Base-by-base conservation (phyloP, 805 yeast species). In the Wickerhamomyces ciferrii region DNA sequence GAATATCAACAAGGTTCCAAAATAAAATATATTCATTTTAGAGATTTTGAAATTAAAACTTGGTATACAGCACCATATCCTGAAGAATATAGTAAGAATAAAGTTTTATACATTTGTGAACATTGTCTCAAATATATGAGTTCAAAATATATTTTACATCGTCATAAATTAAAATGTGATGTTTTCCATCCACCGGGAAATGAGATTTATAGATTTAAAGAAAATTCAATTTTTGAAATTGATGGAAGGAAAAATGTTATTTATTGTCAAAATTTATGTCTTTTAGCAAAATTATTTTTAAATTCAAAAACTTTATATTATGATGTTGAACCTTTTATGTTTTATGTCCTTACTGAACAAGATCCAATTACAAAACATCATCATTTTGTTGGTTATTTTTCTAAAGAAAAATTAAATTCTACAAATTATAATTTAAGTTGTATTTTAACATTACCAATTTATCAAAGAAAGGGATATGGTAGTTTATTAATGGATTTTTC, bases 1-100 rank as follows among this genome's bases (percentile, higher is more conserved):
- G 40, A 42, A 18, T 39, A 42, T 18, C 29, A 43, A 4, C 53
- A 53, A 43, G 42, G 49, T 17, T 50, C 59, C 15, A 61, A 48
- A 51, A 57, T 56, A 44, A 58, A 76, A 42, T 78, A 77, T 46
- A 82, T 91, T 21, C 89, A 83, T 55, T 81, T 91, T 53, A 78
- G 89, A 32, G 75, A 76, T 39, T 78, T 67, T 62, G 90, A 85
- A 60, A 87, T 94, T 24, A 86, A 84, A 49, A 87, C 97, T 0
- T 89, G 97, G 96, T 91, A 87, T 64, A 79, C 87, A 3, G 83
- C 97, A 0, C 98, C 98, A 1, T 94, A 87, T 60, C 97, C 98
- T 0, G 90, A 86, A 49, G 94, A 87, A 58, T 87, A 81, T 58
- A 78, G 87, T 38, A 74, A 73, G 27, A 76, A 81, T 41, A 69